A percentile compares a stretch with the other conserved stretches of the same genome.
These are phyloP conservation scores for Xylaria sp. DNA, from an alignment of 2,329 filamentous ascomycete genomes.

Conservation along the genomic window DNA sequence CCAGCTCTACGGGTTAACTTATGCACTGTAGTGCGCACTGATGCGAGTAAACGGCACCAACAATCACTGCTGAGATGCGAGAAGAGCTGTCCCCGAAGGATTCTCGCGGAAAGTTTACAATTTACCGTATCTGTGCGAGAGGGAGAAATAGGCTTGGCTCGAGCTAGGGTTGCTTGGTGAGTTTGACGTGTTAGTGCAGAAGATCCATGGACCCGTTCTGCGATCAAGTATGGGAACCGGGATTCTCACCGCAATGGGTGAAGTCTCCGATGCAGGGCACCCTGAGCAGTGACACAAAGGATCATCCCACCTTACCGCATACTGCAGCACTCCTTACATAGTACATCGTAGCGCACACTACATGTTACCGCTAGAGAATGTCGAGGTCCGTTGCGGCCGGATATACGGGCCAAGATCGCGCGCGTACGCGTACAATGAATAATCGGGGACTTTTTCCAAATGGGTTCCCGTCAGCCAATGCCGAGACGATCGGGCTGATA, in stretches of 20 bases:
- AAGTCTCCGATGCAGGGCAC: constrained; percentile 39
- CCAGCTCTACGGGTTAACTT: constrained; percentile 1
- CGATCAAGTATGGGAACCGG: constrained; percentile 28
- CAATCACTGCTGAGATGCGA: neutral
- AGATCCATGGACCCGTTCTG: constrained; percentile 31
- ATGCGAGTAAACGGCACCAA: constrained; percentile 1
- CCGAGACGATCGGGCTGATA: neutral
- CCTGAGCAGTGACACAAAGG: constrained; percentile 25
- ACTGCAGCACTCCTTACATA: constrained; percentile 22
- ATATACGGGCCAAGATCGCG: constrained; percentile 26
- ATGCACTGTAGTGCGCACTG: too few species aligned
- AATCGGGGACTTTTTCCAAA: constrained; percentile 2
- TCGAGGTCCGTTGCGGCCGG: constrained; percentile 20
- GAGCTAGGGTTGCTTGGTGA: constrained; percentile 26
- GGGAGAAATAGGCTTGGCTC: constrained; percentile 1
- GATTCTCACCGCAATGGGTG: constrained; percentile 28
- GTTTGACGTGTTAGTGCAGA: constrained; percentile 33
- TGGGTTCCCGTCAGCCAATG: constrained; percentile 5
- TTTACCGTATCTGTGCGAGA: constrained; percentile 22
- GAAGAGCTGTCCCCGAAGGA: constrained; percentile 1
- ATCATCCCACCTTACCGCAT: constrained; percentile 31
- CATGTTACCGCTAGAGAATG: constrained; percentile 20
- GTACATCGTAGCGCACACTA: constrained; percentile 4
- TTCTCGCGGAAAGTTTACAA: constrained; percentile 13
- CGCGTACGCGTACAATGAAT: neutral